Evolutionary conservation across 2,329 filamentous ascomycete genomes (phyloP).

Genomic region (Coleophoma cylindrospora): DNA sequence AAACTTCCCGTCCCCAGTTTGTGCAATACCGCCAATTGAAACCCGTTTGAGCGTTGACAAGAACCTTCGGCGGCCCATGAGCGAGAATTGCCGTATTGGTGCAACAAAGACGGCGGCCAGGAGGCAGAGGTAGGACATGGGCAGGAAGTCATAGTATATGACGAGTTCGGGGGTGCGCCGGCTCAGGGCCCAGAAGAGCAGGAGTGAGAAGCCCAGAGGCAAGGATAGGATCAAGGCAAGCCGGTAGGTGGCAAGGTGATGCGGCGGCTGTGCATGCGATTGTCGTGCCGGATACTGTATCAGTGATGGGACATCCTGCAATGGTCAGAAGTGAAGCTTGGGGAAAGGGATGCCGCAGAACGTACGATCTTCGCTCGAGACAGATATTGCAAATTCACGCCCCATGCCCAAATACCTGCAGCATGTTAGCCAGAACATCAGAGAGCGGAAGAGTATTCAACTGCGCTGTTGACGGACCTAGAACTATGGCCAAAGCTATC

Average conservation of each 20-base stretch:
- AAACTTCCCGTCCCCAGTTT: constrained; percentile 85
- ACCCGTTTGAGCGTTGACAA: constrained; percentile 73
- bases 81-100: constrained; percentile 65
- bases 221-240: constrained; percentile 73
- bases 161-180: constrained; percentile 65
- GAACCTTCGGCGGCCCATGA: constrained; percentile 69
- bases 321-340: not conserved
- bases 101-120: constrained; percentile 67
- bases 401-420: constrained; percentile 91
- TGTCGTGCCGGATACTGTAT: constrained; percentile 79
- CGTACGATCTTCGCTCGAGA: constrained; percentile 68
- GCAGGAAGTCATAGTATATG: constrained; percentile 76
- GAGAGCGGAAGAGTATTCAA: too few species aligned
- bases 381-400: constrained; percentile 84
- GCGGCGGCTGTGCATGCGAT: constrained; percentile 64
- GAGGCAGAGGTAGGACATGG: constrained; percentile 74
- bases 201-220: constrained; percentile 65
- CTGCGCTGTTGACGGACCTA: constrained; percentile 52
- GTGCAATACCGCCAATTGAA: constrained; percentile 78
- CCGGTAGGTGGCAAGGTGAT: constrained; percentile 81
- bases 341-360: constrained; percentile 5
- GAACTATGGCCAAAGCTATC: constrained; percentile 76
- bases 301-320: constrained; percentile 71
- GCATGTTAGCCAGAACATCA: too few species aligned
- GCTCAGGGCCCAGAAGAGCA: constrained; percentile 81